These are phyloP conservation scores for Pouteria campechiana DNA, from an alignment of 179 eudicot genomes.

Conservation along the genomic window DNA sequence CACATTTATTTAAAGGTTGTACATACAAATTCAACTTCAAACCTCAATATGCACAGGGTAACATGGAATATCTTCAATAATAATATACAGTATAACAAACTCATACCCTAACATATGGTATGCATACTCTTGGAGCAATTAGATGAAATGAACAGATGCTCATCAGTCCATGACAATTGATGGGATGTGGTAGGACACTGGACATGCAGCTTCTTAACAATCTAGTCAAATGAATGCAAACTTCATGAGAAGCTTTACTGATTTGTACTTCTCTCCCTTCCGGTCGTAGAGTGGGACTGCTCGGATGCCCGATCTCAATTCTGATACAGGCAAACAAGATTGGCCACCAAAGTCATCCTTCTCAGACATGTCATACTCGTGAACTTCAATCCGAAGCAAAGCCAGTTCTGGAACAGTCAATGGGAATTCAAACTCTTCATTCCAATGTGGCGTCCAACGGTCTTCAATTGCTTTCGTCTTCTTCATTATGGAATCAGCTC, in stretches of 20 bases:
- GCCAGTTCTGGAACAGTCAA: constrained; percentile 86
- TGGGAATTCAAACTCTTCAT: constrained; percentile 65
- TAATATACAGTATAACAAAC: too few species aligned
- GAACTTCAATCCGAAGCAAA: constrained; percentile 74
- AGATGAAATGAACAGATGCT: too few species aligned
- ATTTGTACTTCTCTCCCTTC: constrained; percentile 57
- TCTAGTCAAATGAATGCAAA: constrained; percentile 36
- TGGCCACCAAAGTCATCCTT: constrained; percentile 96
- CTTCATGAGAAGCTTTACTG: constrained; percentile 76
- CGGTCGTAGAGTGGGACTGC: constrained; percentile 51
- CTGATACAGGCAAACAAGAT: constrained; percentile 68
- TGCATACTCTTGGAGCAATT: too few species aligned
- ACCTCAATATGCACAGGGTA: too few species aligned
- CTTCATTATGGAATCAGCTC: constrained; percentile 52
- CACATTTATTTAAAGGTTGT: too few species aligned
- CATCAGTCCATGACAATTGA: too few species aligned
- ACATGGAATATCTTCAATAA: too few species aligned
- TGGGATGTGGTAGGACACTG: too few species aligned
- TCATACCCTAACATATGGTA: too few species aligned
- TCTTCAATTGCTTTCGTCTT: constrained; percentile 70
- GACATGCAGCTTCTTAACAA: too few species aligned
- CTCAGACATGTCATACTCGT: constrained; percentile 85
- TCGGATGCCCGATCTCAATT: constrained; percentile 63
- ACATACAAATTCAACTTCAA: too few species aligned
- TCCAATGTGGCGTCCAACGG: constrained; percentile 83